Evolutionary conservation across 495 filamentous ascomycete genomes (phyloP).

Genomic region (Chaetomium fimeti): DNA sequence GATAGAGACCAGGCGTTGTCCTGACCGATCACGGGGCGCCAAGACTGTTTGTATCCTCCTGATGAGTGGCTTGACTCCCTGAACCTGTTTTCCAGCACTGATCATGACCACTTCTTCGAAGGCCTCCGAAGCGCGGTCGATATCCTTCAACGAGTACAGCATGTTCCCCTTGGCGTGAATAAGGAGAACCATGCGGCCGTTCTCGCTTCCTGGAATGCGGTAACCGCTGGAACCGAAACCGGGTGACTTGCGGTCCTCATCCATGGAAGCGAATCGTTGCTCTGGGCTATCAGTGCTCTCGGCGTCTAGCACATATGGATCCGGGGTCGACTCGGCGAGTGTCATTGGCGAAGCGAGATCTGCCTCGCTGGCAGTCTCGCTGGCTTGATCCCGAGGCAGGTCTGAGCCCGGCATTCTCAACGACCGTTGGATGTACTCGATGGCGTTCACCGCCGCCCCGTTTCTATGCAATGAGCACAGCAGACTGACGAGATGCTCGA

Average conservation of each 20-base stretch:
- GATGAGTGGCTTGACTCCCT: conserved; percentile 78
- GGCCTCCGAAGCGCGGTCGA: conserved; percentile 76
- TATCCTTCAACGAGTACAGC: conserved; percentile 88
- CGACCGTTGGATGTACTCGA: conserved; percentile 80
- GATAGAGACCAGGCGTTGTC: conserved; percentile 26
- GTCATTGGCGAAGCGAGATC: conserved; percentile 27
- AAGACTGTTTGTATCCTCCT: conserved; percentile 76
- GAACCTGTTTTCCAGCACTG: conserved; percentile 67
- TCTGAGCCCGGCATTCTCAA: conserved; percentile 51
- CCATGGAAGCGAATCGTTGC: conserved; percentile 22
- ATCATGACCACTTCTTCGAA: conserved; percentile 96
- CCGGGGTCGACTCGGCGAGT: conserved; percentile 22
- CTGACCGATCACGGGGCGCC: conserved; percentile 40
- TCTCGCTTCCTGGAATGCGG: conserved; percentile 80
- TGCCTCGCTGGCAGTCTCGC: conserved; percentile 27
- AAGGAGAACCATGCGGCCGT: conserved; percentile 87
- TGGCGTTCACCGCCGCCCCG: conserved; percentile 83
- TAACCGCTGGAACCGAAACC: conserved; percentile 85
- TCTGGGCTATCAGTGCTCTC: conserved; percentile 31
- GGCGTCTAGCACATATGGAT: conserved; percentile 28
- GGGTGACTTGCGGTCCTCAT: conserved; percentile 52
- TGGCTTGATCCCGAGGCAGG: conserved; percentile 21
- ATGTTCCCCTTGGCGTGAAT: conserved; percentile 98
- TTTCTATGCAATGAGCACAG: conserved; percentile 78
- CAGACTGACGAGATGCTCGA: conserved; percentile 90